Evolutionary conservation across 176 grass and related monocot genomes (phyloP), one percentile per base, ranked within the genome.

Genomic region (Rhynchospora pubera): DNA sequence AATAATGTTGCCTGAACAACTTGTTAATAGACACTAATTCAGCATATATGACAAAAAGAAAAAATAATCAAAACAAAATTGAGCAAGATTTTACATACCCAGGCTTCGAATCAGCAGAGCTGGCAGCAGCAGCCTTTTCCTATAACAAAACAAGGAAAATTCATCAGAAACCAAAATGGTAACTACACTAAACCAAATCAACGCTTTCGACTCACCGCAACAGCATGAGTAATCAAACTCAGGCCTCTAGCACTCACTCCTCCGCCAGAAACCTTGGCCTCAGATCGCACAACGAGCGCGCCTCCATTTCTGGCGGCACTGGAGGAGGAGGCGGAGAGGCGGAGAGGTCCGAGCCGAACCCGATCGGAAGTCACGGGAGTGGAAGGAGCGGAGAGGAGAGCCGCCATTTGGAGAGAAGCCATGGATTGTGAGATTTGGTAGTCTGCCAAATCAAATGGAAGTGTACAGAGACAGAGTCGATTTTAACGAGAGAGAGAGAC

Each of bases 201-300:
- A 10, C 4, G 15, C 47, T 5, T 53, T 56, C 51, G 10, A 51
- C 65, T 77, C 78, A 89, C 87, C 65, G 83, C 87, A 70, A 89
- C 87, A 7, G 79, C 87, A 83, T 83, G 84, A 62, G 83, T 22
- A 50, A 89, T 78, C 30, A 89, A 70, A 15, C 78, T 79, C 13
- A 9, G 47, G 6, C 79, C 61, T 39, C 68, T 84, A 51, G 65
- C 6, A 18, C 57, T 44, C n/a, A 68, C 5, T 42, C 60, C 59
- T 42, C 60, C 59, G n/a, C 24, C 44, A 45, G 46, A 9, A 4
- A 83, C 76, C 72, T 32, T 77, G 6, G 72, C 72, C 30, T 77
- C 72, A 77, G 72, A 77, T 77, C 72, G 50, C 72, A 77, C 50
- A 55, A 55, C 72, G 23, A 77, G 72, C 2, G 21, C 24, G 23